Evolutionary conservation across 2,329 filamentous ascomycete genomes (phyloP), one percentile per base, ranked within the genome.

Genomic region (Thelonectria discophora): DNA sequence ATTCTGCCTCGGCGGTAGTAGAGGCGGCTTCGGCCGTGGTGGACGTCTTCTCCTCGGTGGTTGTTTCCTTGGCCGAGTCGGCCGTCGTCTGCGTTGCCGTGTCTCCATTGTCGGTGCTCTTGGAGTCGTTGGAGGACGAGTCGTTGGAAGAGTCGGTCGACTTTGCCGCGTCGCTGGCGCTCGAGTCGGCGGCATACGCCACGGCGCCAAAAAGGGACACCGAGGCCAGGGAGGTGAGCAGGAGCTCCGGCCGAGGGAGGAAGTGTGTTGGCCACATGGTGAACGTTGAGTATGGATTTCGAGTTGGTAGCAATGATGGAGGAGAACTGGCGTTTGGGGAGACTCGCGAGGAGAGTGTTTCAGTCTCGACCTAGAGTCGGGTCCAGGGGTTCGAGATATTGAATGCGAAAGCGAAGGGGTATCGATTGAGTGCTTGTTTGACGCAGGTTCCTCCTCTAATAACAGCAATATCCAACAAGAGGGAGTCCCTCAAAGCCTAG

Each of bases 111-210:
- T 55, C 32, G 43, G 58, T 59, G 18, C 55, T 58, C 11, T 51
- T 42, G 6, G 48, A 39, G 39, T 59, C 45, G 12, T 34, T 13
- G 13, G 32, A 34, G 13, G 32, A 34, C 12, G 3, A 9, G 32
- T 34, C 32, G 32, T 34, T 13, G 32, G 9, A 11, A 34, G 62
- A 45, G 39, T 42, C 46, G 21, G 54, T 51, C 3, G 65, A 46
- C 13, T 62, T 61, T 17, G 70, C 55, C 7, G 62, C 32, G 20
- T 61, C 18, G 54, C 64, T 64, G 54, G 63, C 60, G 17, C 68
- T 64, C 37, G 66, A 65, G 46, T 69, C 62, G 77, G 76, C 46
- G n/a, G 78, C 78, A 56, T 73, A 65, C n/a, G 59, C 73, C 12
- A 76, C 64, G 17, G 68, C 60, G 47, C 74, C 68, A 39, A 77